Percentiles rank a stretch among this genome's conserved stretches.
These are phyloP conservation scores for Trypanosomatidae sp. DNA, from an alignment of 208 protist species.

Conservation along the genomic window DNA sequence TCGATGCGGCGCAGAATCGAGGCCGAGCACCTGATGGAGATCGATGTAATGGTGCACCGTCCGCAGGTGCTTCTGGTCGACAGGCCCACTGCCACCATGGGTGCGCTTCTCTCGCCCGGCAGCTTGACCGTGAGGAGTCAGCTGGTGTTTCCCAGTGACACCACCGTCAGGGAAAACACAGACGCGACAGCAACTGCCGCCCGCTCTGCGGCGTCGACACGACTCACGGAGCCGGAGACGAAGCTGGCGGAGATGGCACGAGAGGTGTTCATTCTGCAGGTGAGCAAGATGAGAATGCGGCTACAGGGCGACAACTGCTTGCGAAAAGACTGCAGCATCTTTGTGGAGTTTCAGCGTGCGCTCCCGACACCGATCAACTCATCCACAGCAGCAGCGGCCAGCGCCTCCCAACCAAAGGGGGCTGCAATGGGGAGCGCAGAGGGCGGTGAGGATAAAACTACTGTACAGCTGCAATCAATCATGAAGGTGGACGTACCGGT, in stretches of 20 bases:
- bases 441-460: background rate
- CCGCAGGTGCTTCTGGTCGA: constrained; percentile 61
- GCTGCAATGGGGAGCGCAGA: constrained; percentile 1
- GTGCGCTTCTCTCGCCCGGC: constrained; percentile 62
- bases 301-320: constrained; percentile 36
- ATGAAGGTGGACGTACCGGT: constrained; percentile 28
- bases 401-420: background rate
- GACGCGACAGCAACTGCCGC: background rate
- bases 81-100: constrained; percentile 29
- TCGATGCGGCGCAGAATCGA: constrained; percentile 29
- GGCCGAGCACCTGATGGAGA: constrained; percentile 45
- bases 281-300: constrained; percentile 32
- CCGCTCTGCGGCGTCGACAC: background rate
- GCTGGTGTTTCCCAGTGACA: constrained; percentile 24
- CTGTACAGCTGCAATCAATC: constrained; percentile 15
- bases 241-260: constrained; percentile 1
- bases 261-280: constrained; percentile 33
- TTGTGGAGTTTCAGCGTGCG: constrained; percentile 28
- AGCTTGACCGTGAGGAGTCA: constrained; percentile 51
- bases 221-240: constrained; percentile 2
- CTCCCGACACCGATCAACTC: constrained; percentile 4
- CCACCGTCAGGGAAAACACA: background rate
- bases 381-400: background rate
- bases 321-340: constrained; percentile 39
- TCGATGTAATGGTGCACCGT: constrained; percentile 62